Conservation (phyloP, 2,329 filamentous ascomycete genomes). For the Leptographium procerum region DNA sequence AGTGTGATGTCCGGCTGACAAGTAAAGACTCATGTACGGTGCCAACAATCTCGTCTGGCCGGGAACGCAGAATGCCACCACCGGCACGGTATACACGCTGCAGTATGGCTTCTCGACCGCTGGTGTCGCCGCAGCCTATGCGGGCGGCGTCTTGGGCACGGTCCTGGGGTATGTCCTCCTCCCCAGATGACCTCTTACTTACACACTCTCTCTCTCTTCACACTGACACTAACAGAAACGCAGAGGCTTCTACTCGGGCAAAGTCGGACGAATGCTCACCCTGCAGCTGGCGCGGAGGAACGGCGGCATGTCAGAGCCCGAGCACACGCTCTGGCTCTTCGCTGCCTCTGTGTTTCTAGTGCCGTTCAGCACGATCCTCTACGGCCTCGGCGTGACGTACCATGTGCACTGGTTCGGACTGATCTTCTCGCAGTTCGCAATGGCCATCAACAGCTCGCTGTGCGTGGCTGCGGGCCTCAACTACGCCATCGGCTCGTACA, state of each 20-base stretch:
- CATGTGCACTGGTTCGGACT: slow-evolving; percentile 22
- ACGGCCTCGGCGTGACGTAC: slow-evolving; percentile 16
- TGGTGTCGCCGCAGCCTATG: slow-evolving; percentile 17
- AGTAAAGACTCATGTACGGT: slow-evolving; percentile 18
- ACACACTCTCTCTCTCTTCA: too few relatives aligned
- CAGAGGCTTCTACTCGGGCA: slow-evolving; percentile 16
- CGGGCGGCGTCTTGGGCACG: slow-evolving; percentile 15
- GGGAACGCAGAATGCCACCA: slow-evolving; percentile 20
- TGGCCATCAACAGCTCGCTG: slow-evolving; percentile 19
- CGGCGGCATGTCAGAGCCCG: slow-evolving; percentile 14
- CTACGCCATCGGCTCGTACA: slow-evolving; percentile 21
- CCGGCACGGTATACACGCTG: slow-evolving; percentile 20
- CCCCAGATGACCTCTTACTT: too few relatives aligned
- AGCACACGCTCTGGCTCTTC: slow-evolving; percentile 15
- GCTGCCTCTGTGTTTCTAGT: slow-evolving; percentile 10
- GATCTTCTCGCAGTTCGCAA: slow-evolving; percentile 16
- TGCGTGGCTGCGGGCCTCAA: slow-evolving; percentile 15
- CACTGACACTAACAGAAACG: too few relatives aligned
- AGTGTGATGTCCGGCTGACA: background rate
- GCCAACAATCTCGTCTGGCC: slow-evolving; percentile 22
- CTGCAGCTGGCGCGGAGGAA: slow-evolving; percentile 13
- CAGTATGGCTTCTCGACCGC: slow-evolving; percentile 20
- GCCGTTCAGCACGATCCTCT: slow-evolving; percentile 13
- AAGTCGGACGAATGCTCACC: slow-evolving; percentile 12
- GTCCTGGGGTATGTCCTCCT: background rate